Evolutionary conservation across 495 filamentous ascomycete genomes (phyloP).

Genomic region (Neurospora cerealis): DNA sequence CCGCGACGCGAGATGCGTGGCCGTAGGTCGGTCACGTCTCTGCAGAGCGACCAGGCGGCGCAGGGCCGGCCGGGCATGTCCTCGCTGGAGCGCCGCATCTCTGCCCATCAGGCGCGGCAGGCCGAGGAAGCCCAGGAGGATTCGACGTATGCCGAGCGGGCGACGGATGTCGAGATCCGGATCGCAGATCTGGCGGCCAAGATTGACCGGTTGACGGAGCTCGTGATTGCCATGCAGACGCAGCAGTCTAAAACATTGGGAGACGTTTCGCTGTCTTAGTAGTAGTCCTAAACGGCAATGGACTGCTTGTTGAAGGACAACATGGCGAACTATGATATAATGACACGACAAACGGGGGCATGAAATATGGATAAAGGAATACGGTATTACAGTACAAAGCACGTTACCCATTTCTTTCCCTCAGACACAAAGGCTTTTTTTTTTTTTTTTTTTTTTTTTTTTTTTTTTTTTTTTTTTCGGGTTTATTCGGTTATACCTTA

Average conservation of each 20-base stretch:
- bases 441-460: too few relatives aligned
- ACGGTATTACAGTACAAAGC: background rate
- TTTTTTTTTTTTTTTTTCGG: too few relatives aligned
- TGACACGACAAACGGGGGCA: background rate
- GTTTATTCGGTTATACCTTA: too few relatives aligned
- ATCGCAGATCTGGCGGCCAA: conserved; percentile 35
- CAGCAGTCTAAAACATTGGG: conserved; percentile 10
- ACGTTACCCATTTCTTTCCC: background rate
- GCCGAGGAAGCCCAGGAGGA: conserved; percentile 18
- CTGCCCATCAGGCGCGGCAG: background rate
- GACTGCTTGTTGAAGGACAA: background rate
- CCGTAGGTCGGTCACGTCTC: conserved; percentile 7
- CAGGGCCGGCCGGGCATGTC: background rate
- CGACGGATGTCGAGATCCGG: conserved; percentile 29
- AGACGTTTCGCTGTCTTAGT: conserved; percentile 13
- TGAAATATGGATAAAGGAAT: background rate
- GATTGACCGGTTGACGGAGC: conserved; percentile 37
- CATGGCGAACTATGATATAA: background rate
- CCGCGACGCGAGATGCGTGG: background rate
- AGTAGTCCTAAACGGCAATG: background rate
- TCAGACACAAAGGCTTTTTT: too few relatives aligned
- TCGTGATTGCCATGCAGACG: conserved; percentile 31
- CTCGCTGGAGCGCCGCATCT: background rate
- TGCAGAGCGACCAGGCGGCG: background rate
- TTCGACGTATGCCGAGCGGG: conserved; percentile 18